Evolutionary conservation across 352 stramenopile genomes (phyloP), one percentile per base, ranked within the genome.

Genomic region (Synura sp.): DNA sequence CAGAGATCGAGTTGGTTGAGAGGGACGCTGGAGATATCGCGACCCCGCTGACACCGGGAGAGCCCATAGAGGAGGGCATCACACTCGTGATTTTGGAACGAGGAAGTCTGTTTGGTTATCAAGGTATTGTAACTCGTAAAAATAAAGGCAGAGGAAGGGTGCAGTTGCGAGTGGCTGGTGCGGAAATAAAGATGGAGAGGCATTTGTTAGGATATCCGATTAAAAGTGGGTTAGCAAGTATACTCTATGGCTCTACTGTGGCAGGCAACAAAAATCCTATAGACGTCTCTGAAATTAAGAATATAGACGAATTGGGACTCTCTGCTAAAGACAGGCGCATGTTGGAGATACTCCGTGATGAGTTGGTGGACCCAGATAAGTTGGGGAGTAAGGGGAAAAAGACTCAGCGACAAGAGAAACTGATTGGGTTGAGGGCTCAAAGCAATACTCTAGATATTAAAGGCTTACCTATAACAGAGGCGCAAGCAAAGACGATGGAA

Each of bases 111-210:
- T 34, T 36, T 32, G 53, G 53, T 7, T 7, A 4, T 22, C 33
- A 9, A 22, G 53, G 3, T 67, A 22, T 35, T 3, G 53, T 67
- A 9, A 34, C 53, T 19, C 15, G 35, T 19, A 32, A 35, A 7
- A 67, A 67, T 34, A 67, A 67, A 67, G 53, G 63, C 1, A 44
- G n/a, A 53, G 63, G 63, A 44, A 67, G 25, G 19, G 53, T 67
- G 3, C n/a, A 53, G 22, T 29, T 80, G 19, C 42, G 49, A n/a
- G 31, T 60, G 31, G 27, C 2, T 44, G 49, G 53, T 36, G 34
- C 9, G n/a, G 76, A 75, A 53, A 60, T 74, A 25, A 71, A 80
- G 34, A 57, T 60, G 12, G 44, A 80, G 27, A 42, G 78, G 27
- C 38, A 67, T 67, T 19, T 35, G 14, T 4, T 67, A 7, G 53